Conservation (phyloP, 106 monocot species). For the Dendrobium officinale region DNA sequence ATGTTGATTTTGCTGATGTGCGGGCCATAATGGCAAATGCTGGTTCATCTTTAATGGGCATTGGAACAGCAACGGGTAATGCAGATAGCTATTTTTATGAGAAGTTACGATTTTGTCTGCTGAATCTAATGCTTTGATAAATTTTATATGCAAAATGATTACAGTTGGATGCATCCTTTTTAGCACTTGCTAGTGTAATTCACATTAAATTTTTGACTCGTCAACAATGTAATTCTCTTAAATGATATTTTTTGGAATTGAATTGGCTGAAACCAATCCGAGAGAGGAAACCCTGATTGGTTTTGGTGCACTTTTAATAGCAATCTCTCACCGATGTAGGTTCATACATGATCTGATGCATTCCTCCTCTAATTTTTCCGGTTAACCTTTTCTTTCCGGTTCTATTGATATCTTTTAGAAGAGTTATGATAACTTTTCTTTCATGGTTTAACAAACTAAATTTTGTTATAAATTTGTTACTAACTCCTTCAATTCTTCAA, state of each 20-base stretch:
- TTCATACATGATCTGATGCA: no score
- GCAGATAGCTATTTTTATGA: background rate
- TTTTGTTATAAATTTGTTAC: background rate
- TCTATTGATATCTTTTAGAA: background rate
- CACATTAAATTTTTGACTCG: background rate
- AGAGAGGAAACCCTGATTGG: background rate
- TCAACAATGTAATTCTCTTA: background rate
- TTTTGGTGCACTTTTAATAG: no score
- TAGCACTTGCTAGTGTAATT: background rate
- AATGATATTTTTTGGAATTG: background rate
- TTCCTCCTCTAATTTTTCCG: background rate
- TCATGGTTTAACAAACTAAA: background rate
- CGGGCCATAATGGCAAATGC: constrained; percentile 92
- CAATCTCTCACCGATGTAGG: no score
- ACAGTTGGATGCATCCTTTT: no score
- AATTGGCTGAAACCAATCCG: background rate
- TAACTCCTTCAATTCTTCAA: background rate
- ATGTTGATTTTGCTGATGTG: constrained; percentile 99
- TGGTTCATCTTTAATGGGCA: constrained; percentile 95
- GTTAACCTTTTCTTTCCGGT: background rate
- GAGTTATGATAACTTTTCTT: background rate
- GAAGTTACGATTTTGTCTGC: background rate
- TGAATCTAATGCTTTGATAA: background rate
- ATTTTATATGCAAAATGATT: background rate
- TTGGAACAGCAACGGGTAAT: constrained; percentile 91